Percentiles rank a stretch among this genome's conserved stretches.
These are phyloP conservation scores for Sclerotinia sclerotiorum DNA, from an alignment of 2,329 filamentous ascomycete genomes.

Conservation along the genomic window DNA sequence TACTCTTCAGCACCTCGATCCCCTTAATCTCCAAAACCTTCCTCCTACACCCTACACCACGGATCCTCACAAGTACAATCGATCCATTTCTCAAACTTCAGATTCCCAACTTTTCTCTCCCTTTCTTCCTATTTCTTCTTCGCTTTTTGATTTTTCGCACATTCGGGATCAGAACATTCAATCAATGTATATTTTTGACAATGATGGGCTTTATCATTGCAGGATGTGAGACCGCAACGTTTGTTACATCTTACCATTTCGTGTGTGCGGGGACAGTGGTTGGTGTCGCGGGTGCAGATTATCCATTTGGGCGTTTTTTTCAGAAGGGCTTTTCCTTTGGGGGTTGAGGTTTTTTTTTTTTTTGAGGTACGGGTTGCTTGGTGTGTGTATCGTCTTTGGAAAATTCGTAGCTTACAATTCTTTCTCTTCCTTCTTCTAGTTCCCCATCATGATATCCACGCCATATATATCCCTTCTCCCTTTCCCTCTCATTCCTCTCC, in stretches of 20 bases:
- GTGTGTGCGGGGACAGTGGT: neutral
- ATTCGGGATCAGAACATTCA: neutral
- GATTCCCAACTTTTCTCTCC: neutral
- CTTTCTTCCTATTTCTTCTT: neutral
- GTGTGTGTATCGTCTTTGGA: too few relatives aligned
- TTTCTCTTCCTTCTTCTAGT: neutral
- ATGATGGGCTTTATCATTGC: neutral
- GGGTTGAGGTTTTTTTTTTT: neutral
- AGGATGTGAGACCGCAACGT: neutral
- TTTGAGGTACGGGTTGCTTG: too few relatives aligned
- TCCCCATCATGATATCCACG: neutral
- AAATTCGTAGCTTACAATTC: neutral
- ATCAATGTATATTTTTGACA: neutral
- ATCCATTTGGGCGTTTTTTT: neutral
- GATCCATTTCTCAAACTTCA: neutral
- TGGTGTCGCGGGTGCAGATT: neutral
- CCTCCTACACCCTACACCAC: neutral
- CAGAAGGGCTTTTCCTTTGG: neutral
- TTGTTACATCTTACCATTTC: neutral
- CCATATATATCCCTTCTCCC: neutral
- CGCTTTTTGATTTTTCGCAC: neutral
- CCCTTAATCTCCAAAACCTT: conserved; percentile 6
- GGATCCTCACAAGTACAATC: neutral
- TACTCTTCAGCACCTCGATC: neutral
- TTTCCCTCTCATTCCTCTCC: neutral